Evolutionary conservation across 768 basidiomycete species (phyloP), one percentile per base, ranked within the genome.

Genomic region (Rhodotorula graminis): DNA sequence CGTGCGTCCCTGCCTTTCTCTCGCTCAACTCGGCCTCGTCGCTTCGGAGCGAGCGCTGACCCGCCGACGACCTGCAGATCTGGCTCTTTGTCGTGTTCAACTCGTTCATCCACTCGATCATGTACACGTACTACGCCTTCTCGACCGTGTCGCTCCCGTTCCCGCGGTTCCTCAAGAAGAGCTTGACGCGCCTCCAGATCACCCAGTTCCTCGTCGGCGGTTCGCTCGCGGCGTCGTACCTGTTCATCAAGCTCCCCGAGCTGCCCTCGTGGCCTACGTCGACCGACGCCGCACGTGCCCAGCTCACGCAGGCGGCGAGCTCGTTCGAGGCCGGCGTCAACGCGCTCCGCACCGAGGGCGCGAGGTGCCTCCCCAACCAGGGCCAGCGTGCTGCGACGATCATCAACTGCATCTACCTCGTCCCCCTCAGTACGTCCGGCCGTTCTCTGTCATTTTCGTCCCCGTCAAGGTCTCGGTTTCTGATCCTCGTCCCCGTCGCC

Each of bases 11-110:
- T 12, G 31, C n/a, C n/a, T n/a, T n/a, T n/a, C n/a, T n/a, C n/a
- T n/a, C n/a, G n/a, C n/a, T n/a, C 33, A 14, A 31, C 10, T 9
- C 33, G 18, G 27, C 27, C 40, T 15, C 40, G 0, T 42, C n/a
- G n/a, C 27, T 18, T 42, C 14, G n/a, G 33, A 21, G 16, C n/a
- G n/a, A 56, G 33, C 50, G 25, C 50, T 25, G 10, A 16, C 16
- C 5, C 18, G 19, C 40, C 55, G 65, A 23, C 69, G 69, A 4
- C 44, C 11, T 14, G 14, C 61, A 70, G 12, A 67, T 49, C 29
- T 72, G 71, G 71, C 63, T 72, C 63, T 72, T 72, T 52, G 65
- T 74, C 64, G 73, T 78, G 33, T 73, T 78, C 74, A 80, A 78
- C 73, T 72, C 69, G 57, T 70, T 73, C 44, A 74, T 79, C 44